Evolutionary conservation across 73 alveolate species (phyloP).

Genomic region (Stentor roeselii): DNA sequence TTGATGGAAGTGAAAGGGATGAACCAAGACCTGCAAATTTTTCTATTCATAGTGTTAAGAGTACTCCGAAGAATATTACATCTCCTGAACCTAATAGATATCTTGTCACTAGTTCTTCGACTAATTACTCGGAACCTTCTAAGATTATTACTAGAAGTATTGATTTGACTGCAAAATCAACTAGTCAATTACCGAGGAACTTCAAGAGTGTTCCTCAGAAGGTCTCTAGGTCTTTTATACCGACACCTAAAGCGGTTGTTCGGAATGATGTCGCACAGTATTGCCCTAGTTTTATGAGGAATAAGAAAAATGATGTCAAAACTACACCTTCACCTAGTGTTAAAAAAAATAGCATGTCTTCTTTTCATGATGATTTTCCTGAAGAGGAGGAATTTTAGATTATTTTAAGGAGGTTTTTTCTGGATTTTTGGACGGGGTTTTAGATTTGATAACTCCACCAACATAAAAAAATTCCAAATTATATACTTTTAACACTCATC

Average conservation of each 20-base stretch:
- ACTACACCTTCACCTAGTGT: conserved; percentile 5
- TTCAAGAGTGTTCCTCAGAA: neutral
- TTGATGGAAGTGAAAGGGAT: neutral
- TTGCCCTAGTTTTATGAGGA: conserved; percentile 22
- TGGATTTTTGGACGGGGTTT: too few relatives aligned
- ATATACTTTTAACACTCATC: too few relatives aligned
- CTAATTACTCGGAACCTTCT: neutral
- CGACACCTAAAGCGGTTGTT: neutral
- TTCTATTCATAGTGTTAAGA: neutral
- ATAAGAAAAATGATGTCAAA: neutral
- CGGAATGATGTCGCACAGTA: conserved; percentile 1
- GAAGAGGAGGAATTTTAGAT: neutral
- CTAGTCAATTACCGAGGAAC: neutral
- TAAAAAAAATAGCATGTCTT: neutral
- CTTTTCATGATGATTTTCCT: neutral
- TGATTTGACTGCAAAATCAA: neutral
- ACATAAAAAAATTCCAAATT: too few relatives aligned
- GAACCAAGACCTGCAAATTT: too few relatives aligned
- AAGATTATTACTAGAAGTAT: too few relatives aligned
- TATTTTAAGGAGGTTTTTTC: too few relatives aligned
- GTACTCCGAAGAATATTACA: neutral
- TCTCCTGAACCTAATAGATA: neutral
- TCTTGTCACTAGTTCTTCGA: neutral
- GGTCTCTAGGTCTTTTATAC: neutral
- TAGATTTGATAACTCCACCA: too few relatives aligned